These are phyloP conservation scores for Eucommia ulmoides DNA, from an alignment of 257 asterid genomes.

Conservation along the genomic window DNA sequence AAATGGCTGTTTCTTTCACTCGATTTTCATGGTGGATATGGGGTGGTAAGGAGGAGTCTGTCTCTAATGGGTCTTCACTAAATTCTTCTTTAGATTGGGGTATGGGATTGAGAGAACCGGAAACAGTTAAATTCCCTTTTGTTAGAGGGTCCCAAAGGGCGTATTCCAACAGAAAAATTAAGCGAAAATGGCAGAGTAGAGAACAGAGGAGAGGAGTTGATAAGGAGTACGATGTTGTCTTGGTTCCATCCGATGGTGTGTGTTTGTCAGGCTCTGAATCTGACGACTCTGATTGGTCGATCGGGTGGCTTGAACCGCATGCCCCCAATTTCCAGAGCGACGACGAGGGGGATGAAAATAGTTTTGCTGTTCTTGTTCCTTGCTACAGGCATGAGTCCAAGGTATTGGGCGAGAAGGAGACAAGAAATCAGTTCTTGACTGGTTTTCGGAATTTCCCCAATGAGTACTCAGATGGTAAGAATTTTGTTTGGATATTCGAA, in stretches of 20 bases:
- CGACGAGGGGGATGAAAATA: slow-evolving; percentile 58
- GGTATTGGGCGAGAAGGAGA: slow-evolving; percentile 22
- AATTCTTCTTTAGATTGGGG: slow-evolving; percentile 73
- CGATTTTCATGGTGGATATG: slow-evolving; percentile 67
- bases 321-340: slow-evolving; percentile 70
- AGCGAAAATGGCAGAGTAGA: slow-evolving; percentile 78
- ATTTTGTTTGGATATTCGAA: not conserved
- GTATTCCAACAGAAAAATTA: slow-evolving; percentile 41
- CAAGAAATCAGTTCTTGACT: slow-evolving; percentile 32
- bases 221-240: slow-evolving; percentile 61
- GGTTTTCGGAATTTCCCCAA: slow-evolving; percentile 39
- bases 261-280: slow-evolving; percentile 82
- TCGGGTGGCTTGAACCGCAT: slow-evolving; percentile 96
- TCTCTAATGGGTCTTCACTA: slow-evolving; percentile 44
- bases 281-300: slow-evolving; percentile 90
- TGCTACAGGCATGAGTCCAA: slow-evolving; percentile 60
- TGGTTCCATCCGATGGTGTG: slow-evolving; percentile 91
- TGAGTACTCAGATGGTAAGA: slow-evolving; percentile 51
- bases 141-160: slow-evolving; percentile 38
- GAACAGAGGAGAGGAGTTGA: slow-evolving; percentile 61
- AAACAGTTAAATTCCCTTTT: slow-evolving; percentile 40
- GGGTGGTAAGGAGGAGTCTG: slow-evolving; percentile 65
- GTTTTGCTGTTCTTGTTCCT: slow-evolving; percentile 93
- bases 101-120: slow-evolving; percentile 57
- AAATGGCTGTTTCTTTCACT: slow-evolving; percentile 39